Conservation (phyloP, 805 yeast genomes). For the Saccharomycopsis microspora region DNA sequence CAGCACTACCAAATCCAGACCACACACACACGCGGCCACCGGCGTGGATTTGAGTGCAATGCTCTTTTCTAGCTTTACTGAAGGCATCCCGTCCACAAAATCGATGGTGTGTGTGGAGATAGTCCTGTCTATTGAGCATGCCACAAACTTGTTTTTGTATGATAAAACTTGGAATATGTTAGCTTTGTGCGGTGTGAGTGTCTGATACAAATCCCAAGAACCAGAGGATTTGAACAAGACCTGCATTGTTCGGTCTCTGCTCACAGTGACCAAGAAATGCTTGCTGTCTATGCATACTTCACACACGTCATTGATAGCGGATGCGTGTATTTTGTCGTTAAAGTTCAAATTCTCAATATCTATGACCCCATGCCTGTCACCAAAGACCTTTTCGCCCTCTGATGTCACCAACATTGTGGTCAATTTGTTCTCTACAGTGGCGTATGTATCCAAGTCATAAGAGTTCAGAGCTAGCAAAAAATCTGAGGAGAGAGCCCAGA, state of each 20-base stretch:
- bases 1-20: slow-evolving; percentile 35
- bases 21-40: slow-evolving; percentile 25
- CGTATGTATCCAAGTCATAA: too few species aligned
- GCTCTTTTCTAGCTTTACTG: slow-evolving; percentile 29
- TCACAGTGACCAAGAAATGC: slow-evolving; percentile 33
- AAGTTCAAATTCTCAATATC: slow-evolving; percentile 18
- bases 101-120: slow-evolving; percentile 37
- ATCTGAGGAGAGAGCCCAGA: too few species aligned
- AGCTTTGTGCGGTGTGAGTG: slow-evolving; percentile 48
- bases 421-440: slow-evolving; percentile 14
- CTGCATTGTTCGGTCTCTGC: slow-evolving; percentile 57
- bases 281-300: slow-evolving; percentile 23
- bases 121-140: slow-evolving; percentile 53
- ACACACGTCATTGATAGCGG: slow-evolving; percentile 35
- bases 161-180: slow-evolving; percentile 32
- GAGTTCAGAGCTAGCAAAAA: too few species aligned
- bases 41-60: slow-evolving; percentile 44
- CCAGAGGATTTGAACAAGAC: slow-evolving; percentile 25
- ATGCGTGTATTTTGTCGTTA: slow-evolving; percentile 37
- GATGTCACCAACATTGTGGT: slow-evolving; percentile 15
- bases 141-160: slow-evolving; percentile 26
- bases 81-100: slow-evolving; percentile 18
- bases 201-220: slow-evolving; percentile 45
- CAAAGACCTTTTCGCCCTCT: slow-evolving; percentile 22
- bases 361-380: slow-evolving; percentile 40